Evolutionary conservation across 257 asterid genomes (phyloP), one percentile per base, ranked within the genome.

Genomic region (Solanum corneliomulleri): DNA sequence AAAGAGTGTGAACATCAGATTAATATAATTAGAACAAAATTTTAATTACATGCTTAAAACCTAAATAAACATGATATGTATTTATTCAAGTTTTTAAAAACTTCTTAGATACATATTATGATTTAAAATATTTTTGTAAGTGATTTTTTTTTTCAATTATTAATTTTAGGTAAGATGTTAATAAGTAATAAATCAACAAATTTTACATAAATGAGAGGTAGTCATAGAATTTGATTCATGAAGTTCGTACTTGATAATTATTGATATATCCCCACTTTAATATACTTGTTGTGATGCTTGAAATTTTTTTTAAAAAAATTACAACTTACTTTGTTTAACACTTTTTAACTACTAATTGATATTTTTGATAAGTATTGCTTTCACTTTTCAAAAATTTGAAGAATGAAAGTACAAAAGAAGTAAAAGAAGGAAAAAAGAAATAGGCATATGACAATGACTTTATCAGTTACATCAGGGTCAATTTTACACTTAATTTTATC

Each of bases 401-500:
- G 64, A 56, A 56, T 18, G 25, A 18, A 11, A 56, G 64, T 56
- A 9, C 64, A 56, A 56, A 18, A 18, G 64, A 18, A 56, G n/a
- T 7, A 52, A 52, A 52, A 52, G 18, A 52, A 3, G 20, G 7
- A 18, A 18, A 18, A 56, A 6, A 16, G 2, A 52, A 52, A 15
- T 16, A 56, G 64, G 64, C 11, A 0, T 18, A n/a, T 56, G 64
- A 27, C 27, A 27, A 27, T 27, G 1, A 27, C 27, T 27, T 27
- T 27, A 27, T 27, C 27, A 27, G 27, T 27, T 27, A 27, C 27
- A 27, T 27, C 27, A 27, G 11, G 62, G 62, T 52, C 11, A 18
- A 56, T 18, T 18, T 52, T 52, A 56, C 4, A 1, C 0, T 2
- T 0, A 62, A 0, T 0, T 6, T 64, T n/a, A n/a, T 0, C 4